These are phyloP conservation scores for Stemphylium beticola DNA, from an alignment of 2,329 filamentous ascomycete genomes.

Conservation along the genomic window DNA sequence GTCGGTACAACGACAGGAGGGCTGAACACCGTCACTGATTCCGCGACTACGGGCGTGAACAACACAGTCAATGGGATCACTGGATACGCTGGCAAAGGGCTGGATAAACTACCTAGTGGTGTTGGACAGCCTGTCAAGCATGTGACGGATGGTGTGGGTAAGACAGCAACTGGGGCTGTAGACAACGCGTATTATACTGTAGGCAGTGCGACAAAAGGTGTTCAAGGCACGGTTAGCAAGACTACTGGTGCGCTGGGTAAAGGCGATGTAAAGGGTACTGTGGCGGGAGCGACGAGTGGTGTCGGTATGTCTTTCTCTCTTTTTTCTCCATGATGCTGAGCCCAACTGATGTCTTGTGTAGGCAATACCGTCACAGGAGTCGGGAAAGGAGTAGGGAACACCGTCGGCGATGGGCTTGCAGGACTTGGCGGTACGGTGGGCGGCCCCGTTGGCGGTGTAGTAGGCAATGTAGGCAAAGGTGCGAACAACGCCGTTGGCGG, in stretches of 20 bases:
- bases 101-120: conserved; percentile 43
- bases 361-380: conserved; percentile 48
- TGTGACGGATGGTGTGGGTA: conserved; percentile 50
- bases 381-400: conserved; percentile 44
- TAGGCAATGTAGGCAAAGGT: conserved; percentile 52
- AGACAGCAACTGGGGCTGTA: conserved; percentile 50
- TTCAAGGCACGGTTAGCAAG: conserved; percentile 53
- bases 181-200: conserved; percentile 51
- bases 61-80: conserved; percentile 47
- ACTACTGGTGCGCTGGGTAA: conserved; percentile 53
- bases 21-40: conserved; percentile 47
- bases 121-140: conserved; percentile 49
- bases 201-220: conserved; percentile 49
- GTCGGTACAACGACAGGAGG: conserved; percentile 43
- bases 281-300: conserved; percentile 47
- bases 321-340: not conserved
- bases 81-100: conserved; percentile 46
- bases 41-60: conserved; percentile 47
- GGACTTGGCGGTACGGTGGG: conserved; percentile 48
- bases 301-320: conserved; percentile 22
- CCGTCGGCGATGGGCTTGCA: conserved; percentile 48
- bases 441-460: conserved; percentile 50
- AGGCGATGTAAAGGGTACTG: conserved; percentile 50
- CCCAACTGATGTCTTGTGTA: not conserved
- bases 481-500: conserved; percentile 51